Percentiles rank a stretch among this genome's conserved stretches.
These are phyloP conservation scores for Eutypa lata DNA, from an alignment of 2,329 filamentous ascomycete genomes.

Conservation along the genomic window DNA sequence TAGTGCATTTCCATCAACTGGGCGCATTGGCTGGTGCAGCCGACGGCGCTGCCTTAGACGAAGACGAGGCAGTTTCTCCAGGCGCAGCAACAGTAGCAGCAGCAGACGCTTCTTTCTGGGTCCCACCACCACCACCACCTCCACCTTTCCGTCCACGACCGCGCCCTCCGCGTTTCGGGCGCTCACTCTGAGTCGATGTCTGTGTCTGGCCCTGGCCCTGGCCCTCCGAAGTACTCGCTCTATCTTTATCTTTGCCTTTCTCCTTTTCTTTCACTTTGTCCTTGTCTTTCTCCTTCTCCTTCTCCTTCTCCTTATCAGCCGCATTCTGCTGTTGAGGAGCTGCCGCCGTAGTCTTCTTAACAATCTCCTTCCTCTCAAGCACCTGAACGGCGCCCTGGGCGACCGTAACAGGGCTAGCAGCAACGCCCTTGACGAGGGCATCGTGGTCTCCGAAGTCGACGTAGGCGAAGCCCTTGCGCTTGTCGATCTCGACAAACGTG, in stretches of 20 bases:
- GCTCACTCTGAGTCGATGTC: neutral
- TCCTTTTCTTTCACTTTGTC: too few species aligned
- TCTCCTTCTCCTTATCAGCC: neutral
- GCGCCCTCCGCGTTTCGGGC: slow-evolving; percentile 4
- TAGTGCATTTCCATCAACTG: too few species aligned
- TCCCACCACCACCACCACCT: neutral
- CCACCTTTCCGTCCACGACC: slow-evolving; percentile 2
- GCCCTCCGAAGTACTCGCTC: neutral
- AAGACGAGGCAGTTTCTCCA: too few species aligned
- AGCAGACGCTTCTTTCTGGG: too few species aligned
- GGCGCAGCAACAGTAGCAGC: too few species aligned
- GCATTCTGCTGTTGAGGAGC: neutral
- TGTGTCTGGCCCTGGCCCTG: neutral
- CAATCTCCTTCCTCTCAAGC: slow-evolving; percentile 69
- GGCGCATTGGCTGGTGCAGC: too few species aligned
- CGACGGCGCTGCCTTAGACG: too few species aligned
- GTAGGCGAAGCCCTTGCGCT: slow-evolving; percentile 91
- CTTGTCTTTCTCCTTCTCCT: too few species aligned
- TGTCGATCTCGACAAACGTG: slow-evolving; percentile 84
- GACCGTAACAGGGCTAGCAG: slow-evolving; percentile 76
- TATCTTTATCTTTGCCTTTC: too few species aligned
- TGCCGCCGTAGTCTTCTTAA: slow-evolving; percentile 22
- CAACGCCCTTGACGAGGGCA: slow-evolving; percentile 72
- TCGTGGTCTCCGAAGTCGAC: slow-evolving; percentile 79
- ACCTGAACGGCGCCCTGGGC: slow-evolving; percentile 86